phyloP scores from a whole-genome alignment of 2,329 filamentous ascomycete species.

The Phialophora chinensis region DNA sequence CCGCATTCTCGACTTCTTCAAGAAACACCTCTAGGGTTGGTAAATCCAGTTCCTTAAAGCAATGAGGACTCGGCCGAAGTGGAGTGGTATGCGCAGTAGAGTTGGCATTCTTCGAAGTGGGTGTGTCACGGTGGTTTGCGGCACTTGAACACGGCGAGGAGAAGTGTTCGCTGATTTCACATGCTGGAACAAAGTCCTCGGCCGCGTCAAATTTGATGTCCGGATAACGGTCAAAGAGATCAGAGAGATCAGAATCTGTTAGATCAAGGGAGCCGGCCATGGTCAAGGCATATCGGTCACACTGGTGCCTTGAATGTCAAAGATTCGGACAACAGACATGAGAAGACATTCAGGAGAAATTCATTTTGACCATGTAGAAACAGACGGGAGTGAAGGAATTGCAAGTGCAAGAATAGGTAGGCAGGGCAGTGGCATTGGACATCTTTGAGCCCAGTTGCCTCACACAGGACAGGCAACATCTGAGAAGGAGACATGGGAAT shows the following conservation, averaged over 20 bases:
- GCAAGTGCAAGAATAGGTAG: neutral
- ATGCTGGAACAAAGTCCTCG: neutral
- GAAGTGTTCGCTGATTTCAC: conserved; percentile 15
- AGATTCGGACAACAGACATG: neutral
- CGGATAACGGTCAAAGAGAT: conserved; percentile 34
- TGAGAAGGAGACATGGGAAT: neutral
- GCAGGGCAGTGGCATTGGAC: neutral
- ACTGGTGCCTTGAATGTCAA: neutral
- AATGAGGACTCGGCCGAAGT: conserved; percentile 10
- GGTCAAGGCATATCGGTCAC: neutral
- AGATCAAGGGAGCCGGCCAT: conserved; percentile 22
- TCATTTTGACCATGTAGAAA: neutral
- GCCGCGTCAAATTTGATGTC: conserved; percentile 36
- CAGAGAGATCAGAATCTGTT: conserved; percentile 25
- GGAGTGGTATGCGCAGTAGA: conserved; percentile 35
- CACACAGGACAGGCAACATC: neutral
- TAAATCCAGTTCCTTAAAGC: neutral
- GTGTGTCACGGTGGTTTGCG: conserved; percentile 27
- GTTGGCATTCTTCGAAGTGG: conserved; percentile 15
- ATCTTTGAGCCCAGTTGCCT: neutral
- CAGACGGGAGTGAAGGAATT: neutral
- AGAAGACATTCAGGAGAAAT: neutral
- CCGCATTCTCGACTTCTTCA: conserved; percentile 12
- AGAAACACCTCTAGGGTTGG: conserved; percentile 20
- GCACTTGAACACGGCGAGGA: conserved; percentile 33